These are phyloP conservation scores for Solanum gandarillasii DNA, from an alignment of 257 asterid genomes.

Conservation along the genomic window DNA sequence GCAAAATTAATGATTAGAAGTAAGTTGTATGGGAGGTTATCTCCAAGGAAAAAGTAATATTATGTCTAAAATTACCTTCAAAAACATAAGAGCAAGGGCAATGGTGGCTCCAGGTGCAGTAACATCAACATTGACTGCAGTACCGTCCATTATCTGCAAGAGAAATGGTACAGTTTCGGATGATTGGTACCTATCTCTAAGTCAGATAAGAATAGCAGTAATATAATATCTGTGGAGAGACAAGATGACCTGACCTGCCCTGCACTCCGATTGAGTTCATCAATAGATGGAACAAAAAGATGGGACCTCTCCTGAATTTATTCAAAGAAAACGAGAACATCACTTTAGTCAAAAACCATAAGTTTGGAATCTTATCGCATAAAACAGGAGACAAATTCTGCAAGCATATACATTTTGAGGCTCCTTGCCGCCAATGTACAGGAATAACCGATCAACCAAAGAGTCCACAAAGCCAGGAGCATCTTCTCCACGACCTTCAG, in stretches of 20 bases:
- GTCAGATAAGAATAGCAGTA: not conserved
- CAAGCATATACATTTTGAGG: slow-evolving; percentile 38
- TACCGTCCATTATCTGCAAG: slow-evolving; percentile 58
- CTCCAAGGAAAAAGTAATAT: not conserved
- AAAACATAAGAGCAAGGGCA: slow-evolving; percentile 76
- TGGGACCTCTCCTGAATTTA: slow-evolving; percentile 48
- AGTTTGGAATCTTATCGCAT: not conserved
- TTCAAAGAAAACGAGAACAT: slow-evolving; percentile 14
- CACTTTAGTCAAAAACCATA: not conserved
- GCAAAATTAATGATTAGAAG: not conserved
- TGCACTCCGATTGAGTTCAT: slow-evolving; percentile 57
- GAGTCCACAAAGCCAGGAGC: slow-evolving; percentile 70
- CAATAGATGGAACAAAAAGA: slow-evolving; percentile 31
- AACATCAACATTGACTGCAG: slow-evolving; percentile 66
- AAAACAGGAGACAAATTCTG: slow-evolving; percentile 4
- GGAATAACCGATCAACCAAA: slow-evolving; percentile 74
- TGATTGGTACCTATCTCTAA: not conserved
- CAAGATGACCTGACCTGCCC: slow-evolving; percentile 53
- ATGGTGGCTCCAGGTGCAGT: slow-evolving; percentile 94
- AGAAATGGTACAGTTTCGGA: slow-evolving; percentile 13
- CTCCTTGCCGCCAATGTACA: slow-evolving; percentile 73
- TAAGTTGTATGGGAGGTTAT: not conserved
- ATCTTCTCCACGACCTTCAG: slow-evolving; percentile 85
- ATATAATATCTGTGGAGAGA: not conserved
- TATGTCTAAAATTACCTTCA: slow-evolving; percentile 54